Evolutionary conservation across 2,329 filamentous ascomycete species (phyloP), one percentile per base, ranked within the genome.

Genomic region (Aspergillus carbonarius): DNA sequence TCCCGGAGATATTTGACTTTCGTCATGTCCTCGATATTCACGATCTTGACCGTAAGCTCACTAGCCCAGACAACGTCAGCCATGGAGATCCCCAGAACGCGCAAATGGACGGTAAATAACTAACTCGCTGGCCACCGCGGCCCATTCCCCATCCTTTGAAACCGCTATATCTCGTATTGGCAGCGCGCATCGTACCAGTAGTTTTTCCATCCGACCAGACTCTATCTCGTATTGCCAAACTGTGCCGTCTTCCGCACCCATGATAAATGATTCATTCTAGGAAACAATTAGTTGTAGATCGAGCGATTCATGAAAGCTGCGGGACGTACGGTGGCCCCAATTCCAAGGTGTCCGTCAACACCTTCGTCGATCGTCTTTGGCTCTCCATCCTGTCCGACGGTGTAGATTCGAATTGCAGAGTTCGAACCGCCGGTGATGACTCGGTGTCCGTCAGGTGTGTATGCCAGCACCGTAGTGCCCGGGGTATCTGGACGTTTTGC

Each of bases 221-320:
- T 85, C 82, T 51, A 97, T 83, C n/a, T 90, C 90, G 79, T 96
- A 99, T 68, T 92, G 86, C 80, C 90, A 96, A 69, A 99, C 92
- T n/a, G 90, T 95, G 70, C 96, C 95, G 77, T 98, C 93, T 75
- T 99, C 93, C 18, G 91, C 91, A 27, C 92, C 95, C 61, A 92
- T 87, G 46, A 98, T 86, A 72, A 97, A 96, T 74, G 90, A 92
- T 60, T 89, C 86, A 70, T 93, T 86, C 85, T 88, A 63, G 15
- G 30, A 30, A 40, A 3, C 37, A 32, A 25, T 57, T 13, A 62
- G 60, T 12, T 32, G 6, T 20, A 1, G 17, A 4, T 13, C 13
- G 6, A 34, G 18, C 7, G 18, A 6, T 1, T 13, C 40, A 27
- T 40, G 32, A 25, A 13, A 40, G 13, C 5, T 3, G 12, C 17